Evolutionary conservation across 495 filamentous ascomycete genomes (phyloP).

Genomic region (Aspergillus olivimuriae): DNA sequence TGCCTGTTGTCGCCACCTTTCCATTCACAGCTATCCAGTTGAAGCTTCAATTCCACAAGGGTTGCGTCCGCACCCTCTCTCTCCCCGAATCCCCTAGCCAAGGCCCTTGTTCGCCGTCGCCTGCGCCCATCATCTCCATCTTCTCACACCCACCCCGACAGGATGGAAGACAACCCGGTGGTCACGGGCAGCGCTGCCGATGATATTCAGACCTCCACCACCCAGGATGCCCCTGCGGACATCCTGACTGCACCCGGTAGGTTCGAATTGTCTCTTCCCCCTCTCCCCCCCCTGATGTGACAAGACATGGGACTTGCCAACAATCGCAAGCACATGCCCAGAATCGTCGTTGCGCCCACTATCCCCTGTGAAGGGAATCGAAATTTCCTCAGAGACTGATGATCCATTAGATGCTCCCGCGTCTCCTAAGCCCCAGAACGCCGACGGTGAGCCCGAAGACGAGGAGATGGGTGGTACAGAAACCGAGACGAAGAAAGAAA

Average conservation of each 20-base stretch:
- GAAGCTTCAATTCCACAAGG: background rate
- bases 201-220: conserved; percentile 21
- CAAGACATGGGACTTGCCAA: conserved; percentile 5
- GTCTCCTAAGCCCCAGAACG: conserved; percentile 62
- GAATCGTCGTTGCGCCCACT: conserved; percentile 30
- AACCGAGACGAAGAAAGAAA: conserved; percentile 53
- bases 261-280: conserved; percentile 10
- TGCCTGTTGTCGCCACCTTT: too few relatives aligned
- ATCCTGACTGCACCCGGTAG: conserved; percentile 29
- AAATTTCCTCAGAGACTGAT: conserved; percentile 46
- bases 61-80: conserved; percentile 12
- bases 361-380: conserved; percentile 22
- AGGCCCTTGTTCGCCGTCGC: conserved; percentile 28
- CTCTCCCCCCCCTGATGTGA: conserved; percentile 4
- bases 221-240: conserved; percentile 26
- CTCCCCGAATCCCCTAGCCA: conserved; percentile 13
- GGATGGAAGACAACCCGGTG: conserved; percentile 34
- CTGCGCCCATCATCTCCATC: conserved; percentile 28
- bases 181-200: conserved; percentile 23
- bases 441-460: conserved; percentile 60
- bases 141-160: conserved; percentile 13
- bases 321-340: conserved; percentile 16
- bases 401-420: conserved; percentile 82
- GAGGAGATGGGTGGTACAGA: conserved; percentile 80
- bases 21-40: conserved; percentile 3